Conservation (phyloP, 768 basidiomycete species). For the Suillus paluster region DNA sequence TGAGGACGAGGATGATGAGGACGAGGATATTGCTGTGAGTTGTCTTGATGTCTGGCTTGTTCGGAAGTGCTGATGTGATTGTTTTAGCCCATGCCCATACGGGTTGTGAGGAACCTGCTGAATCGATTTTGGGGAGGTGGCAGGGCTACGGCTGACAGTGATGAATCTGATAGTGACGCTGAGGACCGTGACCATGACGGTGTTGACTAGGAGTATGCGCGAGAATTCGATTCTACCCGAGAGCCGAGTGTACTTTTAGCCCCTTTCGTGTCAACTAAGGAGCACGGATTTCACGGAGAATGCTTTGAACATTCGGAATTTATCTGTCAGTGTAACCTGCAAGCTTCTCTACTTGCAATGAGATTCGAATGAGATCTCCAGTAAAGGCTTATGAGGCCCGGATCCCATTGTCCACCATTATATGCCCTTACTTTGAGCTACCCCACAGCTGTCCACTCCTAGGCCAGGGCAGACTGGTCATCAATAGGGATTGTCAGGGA, state of each 20-base stretch:
- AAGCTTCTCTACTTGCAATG: neutral
- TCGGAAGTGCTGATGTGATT: neutral
- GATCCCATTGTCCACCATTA: too few species aligned
- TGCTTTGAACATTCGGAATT: neutral
- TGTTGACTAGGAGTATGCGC: neutral
- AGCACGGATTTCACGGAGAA: neutral
- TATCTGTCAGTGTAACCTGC: neutral
- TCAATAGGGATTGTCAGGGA: too few species aligned
- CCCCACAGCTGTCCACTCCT: too few species aligned
- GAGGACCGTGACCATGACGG: constrained; percentile 6
- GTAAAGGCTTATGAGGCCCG: too few species aligned
- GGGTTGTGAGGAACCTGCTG: constrained; percentile 60
- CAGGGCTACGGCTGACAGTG: constrained; percentile 27
- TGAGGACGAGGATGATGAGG: constrained; percentile 51
- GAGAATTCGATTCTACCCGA: neutral
- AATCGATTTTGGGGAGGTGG: constrained; percentile 60
- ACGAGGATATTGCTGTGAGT: constrained; percentile 53
- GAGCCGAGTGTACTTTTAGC: neutral
- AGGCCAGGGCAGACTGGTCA: too few species aligned
- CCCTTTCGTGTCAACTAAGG: neutral
- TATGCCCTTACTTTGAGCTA: too few species aligned
- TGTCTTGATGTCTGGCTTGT: neutral
- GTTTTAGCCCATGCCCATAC: constrained; percentile 60
- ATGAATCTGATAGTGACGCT: constrained; percentile 9
- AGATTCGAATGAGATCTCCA: too few species aligned